Percentiles rank a stretch among this genome's conserved stretches.
Conservation (phyloP, 768 basidiomycete species). For the Sarcodon aspratus region DNA sequence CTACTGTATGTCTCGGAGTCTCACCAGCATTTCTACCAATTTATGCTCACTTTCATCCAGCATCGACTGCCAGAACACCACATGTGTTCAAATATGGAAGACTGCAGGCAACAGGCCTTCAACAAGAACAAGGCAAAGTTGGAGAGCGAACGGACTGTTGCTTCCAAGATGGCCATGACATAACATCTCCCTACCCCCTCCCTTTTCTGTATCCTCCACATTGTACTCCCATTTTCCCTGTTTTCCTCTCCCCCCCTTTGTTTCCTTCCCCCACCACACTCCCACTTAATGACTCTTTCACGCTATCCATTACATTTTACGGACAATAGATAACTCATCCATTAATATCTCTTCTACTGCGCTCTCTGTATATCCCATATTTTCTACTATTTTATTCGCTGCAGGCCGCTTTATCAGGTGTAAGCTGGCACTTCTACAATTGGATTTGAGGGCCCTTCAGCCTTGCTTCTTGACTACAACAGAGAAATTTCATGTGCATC, state of each 20-base stretch:
- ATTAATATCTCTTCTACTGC: too few species aligned
- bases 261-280: neutral
- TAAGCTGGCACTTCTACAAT: too few species aligned
- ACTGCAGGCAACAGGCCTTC: constrained; percentile 82
- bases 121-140: constrained; percentile 80
- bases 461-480: too few species aligned
- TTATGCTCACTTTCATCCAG: constrained; percentile 25
- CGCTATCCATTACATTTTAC: too few species aligned
- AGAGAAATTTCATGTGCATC: too few species aligned
- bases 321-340: too few species aligned
- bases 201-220: constrained; percentile 2
- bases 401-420: too few species aligned
- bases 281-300: constrained; percentile 4
- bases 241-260: constrained; percentile 4
- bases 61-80: constrained; percentile 89
- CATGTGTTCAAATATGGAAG: constrained; percentile 70
- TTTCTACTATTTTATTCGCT: too few species aligned
- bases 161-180: constrained; percentile 77
- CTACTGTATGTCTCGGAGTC: constrained; percentile 37
- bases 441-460: too few species aligned
- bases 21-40: constrained; percentile 6
- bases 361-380: too few species aligned
- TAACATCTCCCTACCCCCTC: constrained; percentile 20
- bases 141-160: constrained; percentile 81
- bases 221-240: constrained; percentile 5